These are phyloP conservation scores for Cyberlindnera subsufficiens DNA, from an alignment of 805 yeast species.

Conservation along the genomic window DNA sequence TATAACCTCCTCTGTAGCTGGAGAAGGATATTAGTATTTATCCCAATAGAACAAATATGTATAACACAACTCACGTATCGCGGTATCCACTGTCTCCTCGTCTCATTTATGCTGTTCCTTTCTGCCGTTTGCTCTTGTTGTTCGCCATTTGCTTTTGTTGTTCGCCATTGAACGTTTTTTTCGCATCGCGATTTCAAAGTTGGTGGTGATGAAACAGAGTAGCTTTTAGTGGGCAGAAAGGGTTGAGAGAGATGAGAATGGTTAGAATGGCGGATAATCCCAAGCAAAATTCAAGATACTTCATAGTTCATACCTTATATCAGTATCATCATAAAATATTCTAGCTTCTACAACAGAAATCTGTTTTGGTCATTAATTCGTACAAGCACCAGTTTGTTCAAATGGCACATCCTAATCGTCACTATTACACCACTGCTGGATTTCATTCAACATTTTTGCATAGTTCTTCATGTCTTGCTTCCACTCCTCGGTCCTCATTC, in stretches of 20 bases:
- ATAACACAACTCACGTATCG: not conserved
- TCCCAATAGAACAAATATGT: not conserved
- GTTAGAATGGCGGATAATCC: no score
- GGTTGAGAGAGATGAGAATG: no score
- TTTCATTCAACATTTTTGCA: constrained; percentile 54
- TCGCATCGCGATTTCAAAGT: no score
- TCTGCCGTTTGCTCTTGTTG: not conserved
- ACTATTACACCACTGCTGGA: constrained; percentile 48
- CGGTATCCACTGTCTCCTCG: not conserved
- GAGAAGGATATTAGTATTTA: not conserved
- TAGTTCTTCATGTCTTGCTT: constrained; percentile 51
- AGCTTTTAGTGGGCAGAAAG: no score
- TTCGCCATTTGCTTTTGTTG: no score
- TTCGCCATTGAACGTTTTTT: no score
- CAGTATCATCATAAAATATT: no score
- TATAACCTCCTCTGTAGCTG: constrained; percentile 12
- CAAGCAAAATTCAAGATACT: no score
- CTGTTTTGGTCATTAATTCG: not conserved
- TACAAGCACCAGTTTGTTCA: not conserved
- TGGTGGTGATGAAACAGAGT: no score
- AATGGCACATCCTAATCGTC: constrained; percentile 30
- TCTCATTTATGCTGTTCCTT: not conserved
- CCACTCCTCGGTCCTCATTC: constrained; percentile 56
- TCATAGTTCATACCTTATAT: no score
- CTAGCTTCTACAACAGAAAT: not conserved